Conservation (phyloP, 768 basidiomycete species). For the Chalciporus sphaerocephalus region DNA sequence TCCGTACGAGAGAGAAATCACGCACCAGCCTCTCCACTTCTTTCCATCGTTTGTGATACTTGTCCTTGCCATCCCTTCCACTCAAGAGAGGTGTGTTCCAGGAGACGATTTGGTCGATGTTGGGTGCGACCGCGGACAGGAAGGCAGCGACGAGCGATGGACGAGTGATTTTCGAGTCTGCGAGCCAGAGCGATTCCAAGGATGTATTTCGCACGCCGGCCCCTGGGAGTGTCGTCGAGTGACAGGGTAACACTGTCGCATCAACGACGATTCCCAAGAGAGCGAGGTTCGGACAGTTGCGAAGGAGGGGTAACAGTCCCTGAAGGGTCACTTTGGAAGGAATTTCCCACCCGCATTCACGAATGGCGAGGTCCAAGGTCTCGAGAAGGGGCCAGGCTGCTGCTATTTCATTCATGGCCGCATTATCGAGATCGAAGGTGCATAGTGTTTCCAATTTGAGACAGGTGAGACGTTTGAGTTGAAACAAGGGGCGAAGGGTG, state of each 20-base stretch:
- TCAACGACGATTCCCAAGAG: conserved; percentile 29
- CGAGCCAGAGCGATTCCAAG: conserved; percentile 27
- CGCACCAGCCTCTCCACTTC: conserved; percentile 21
- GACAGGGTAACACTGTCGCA: conserved; percentile 20
- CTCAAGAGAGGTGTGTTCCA: conserved; percentile 31
- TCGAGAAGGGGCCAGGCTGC: conserved; percentile 27
- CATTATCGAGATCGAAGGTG: conserved; percentile 24
- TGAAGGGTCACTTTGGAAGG: conserved; percentile 24
- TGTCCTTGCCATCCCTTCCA: conserved; percentile 20
- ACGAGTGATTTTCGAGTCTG: conserved; percentile 26
- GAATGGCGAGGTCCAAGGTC: conserved; percentile 25
- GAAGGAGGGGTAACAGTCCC: conserved; percentile 22
- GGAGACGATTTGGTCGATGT: conserved; percentile 26
- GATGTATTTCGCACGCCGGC: conserved; percentile 22
- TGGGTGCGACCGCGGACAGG: conserved; percentile 28
- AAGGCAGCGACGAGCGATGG: conserved; percentile 25
- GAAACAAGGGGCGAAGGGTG: conserved; percentile 24
- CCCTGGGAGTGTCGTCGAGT: conserved; percentile 10
- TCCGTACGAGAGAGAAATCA: conserved; percentile 17
- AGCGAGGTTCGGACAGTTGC: conserved; percentile 20
- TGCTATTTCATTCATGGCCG: conserved; percentile 23
- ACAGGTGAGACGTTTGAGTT: conserved; percentile 17
- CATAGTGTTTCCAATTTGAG: conserved; percentile 28
- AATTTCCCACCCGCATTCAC: conserved; percentile 31
- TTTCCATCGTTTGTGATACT: conserved; percentile 24